Percentiles rank a stretch among this genome's conserved stretches.
Evolutionary conservation across 371 early-diverging fungal genomes (phyloP).

Genomic region (Mucor plumbeus): DNA sequence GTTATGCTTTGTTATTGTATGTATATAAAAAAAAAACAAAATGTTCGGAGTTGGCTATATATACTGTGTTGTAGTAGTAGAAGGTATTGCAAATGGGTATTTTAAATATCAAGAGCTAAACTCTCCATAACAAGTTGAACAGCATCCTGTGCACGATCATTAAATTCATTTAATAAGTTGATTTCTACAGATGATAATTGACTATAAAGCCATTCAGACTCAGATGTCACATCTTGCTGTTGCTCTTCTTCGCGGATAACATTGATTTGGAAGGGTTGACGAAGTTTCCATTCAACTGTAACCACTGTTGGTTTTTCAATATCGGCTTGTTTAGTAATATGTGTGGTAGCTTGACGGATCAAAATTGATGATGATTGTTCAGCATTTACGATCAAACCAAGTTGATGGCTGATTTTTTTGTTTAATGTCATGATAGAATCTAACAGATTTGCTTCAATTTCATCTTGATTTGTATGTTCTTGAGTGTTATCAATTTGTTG

Average conservation of each 20-base stretch:
- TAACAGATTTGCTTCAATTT: constrained; percentile 12
- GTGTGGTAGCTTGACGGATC: constrained; percentile 29
- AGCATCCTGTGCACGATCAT: constrained; percentile 30
- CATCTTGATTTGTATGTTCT: constrained; percentile 5
- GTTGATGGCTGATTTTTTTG: constrained; percentile 37
- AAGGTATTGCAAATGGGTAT: constrained; percentile 7
- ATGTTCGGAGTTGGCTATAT: constrained; percentile 2
- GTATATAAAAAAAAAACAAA: constrained; percentile 1
- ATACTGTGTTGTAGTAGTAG: background rate
- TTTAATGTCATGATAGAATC: constrained; percentile 25
- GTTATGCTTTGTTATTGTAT: background rate
- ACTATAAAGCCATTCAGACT: constrained; percentile 26
- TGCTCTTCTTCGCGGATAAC: constrained; percentile 25
- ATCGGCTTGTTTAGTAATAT: background rate
- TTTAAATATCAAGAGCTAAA: constrained; percentile 24
- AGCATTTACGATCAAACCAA: constrained; percentile 39
- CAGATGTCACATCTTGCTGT: constrained; percentile 5
- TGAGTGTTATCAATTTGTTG: constrained; percentile 7
- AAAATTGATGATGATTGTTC: constrained; percentile 33
- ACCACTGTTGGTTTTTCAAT: constrained; percentile 10
- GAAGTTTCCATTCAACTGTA: constrained; percentile 37
- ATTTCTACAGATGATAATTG: constrained; percentile 24
- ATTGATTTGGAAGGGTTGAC: constrained; percentile 36
- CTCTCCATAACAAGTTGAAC: constrained; percentile 26
- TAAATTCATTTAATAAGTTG: constrained; percentile 26